Evolutionary conservation across 75 land plant genomes (phyloP).

Genomic region (Selaginella moellendorffii): DNA sequence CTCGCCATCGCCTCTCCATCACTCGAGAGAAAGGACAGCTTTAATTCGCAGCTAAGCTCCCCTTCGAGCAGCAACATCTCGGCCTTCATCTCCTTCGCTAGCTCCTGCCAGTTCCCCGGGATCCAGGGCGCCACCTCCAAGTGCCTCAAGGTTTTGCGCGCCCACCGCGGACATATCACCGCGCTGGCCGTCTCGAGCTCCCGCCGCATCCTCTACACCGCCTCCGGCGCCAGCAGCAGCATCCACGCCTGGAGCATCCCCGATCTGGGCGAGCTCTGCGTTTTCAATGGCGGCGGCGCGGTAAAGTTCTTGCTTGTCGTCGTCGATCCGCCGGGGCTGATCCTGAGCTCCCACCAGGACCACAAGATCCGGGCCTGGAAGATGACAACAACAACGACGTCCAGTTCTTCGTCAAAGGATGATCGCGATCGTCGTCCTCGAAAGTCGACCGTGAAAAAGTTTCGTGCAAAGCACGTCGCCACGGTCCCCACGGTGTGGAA

Average conservation of each 20-base stretch:
- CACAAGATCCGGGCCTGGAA: conserved; percentile 54
- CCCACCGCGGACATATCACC: too few species aligned
- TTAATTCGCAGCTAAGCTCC: not conserved
- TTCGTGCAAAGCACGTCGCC: conserved; percentile 26
- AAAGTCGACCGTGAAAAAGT: too few species aligned
- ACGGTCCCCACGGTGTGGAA: conserved; percentile 24
- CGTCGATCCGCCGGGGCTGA: too few species aligned
- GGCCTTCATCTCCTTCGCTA: not conserved
- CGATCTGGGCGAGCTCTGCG: not conserved
- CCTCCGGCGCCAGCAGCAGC: not conserved
- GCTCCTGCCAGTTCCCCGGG: not conserved
- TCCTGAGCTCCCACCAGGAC: conserved; percentile 61
- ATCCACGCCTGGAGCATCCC: not conserved
- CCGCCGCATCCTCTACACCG: too few species aligned
- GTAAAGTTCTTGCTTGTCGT: not conserved
- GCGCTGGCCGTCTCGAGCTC: too few species aligned
- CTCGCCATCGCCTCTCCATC: too few species aligned
- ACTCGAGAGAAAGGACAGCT: not conserved
- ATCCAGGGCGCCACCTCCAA: not conserved
- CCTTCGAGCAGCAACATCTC: not conserved
- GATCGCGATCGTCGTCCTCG: too few species aligned
- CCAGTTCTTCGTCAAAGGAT: too few species aligned
- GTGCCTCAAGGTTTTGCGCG: not conserved
- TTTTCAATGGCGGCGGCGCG: not conserved
- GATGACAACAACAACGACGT: too few species aligned